Base-by-base conservation (phyloP, 495 filamentous ascomycete genomes). In the Penicillium crystallinum region DNA sequence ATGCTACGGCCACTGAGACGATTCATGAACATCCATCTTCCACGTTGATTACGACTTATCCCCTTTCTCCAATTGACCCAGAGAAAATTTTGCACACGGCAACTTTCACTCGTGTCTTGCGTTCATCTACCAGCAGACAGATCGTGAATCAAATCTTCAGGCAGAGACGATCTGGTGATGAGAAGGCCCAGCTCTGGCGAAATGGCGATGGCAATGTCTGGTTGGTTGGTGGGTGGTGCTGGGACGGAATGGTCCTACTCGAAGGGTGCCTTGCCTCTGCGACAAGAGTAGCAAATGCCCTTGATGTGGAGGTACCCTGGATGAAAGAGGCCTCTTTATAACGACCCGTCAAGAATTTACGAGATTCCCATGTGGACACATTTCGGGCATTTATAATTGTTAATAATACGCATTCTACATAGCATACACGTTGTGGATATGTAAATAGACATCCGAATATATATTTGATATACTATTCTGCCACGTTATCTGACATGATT, bases 161-260 rank as follows among this genome's bases (percentile, higher is more conserved):
- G 12, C 44, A 57, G 40, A 44, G 18, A 2, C 41, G 29, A 27
- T 30, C 34, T 12, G 29, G 27, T 0, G 37, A 42, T 12, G 37
- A 50, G 15, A 50, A 50, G 38, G 42, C 37, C n/a, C 37, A 42
- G 19, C 38, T 50, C 6, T 80, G 78, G 78, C 68, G 57, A 8
- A 81, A 80, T 54, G 80, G 80, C 0, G 71, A 77, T 31, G 68
- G 62, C 1, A 66, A 70, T 12, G 73, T 83, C 7, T 82, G 68
- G 63, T 52, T 83, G 25, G 74, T 70, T 7, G 81, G 81, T 15
- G 73, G 75, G 0, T 84, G 80, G 81, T 82, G 80, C 52, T 83
- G 81, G 80, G 81, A 84, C 68, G 81, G 81, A 0, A 82, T 83
- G 80, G 81, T 83, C 9, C 42, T 84, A 49, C 58, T 83, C 11